A percentile compares a stretch with the other conserved stretches of the same genome.
Evolutionary conservation across 495 filamentous ascomycete species (phyloP).

Genomic region (Schizothecium vesticola): DNA sequence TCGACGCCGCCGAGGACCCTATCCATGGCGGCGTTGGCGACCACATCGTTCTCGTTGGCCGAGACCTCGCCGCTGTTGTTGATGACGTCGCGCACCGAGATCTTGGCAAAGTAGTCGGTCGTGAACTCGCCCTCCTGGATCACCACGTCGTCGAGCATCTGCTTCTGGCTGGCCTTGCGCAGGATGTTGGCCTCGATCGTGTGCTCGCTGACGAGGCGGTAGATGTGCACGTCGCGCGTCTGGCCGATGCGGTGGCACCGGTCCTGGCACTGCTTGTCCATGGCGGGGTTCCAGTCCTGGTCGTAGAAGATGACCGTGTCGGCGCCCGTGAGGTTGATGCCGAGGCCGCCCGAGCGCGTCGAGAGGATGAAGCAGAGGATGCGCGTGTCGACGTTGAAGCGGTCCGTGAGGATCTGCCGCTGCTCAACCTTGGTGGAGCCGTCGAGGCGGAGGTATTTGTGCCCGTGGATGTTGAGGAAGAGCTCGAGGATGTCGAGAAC

Average conservation of each 20-base stretch:
- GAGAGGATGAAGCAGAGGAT: constrained; percentile 95
- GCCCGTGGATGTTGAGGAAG: constrained; percentile 95
- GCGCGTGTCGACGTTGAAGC: constrained; percentile 91
- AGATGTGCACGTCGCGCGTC: constrained; percentile 97
- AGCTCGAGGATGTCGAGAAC: constrained; percentile 96
- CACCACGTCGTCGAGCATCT: constrained; percentile 94
- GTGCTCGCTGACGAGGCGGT: constrained; percentile 92
- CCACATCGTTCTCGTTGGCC: constrained; percentile 55
- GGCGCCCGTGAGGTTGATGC: constrained; percentile 94
- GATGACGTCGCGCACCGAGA: constrained; percentile 65
- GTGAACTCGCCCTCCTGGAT: constrained; percentile 99
- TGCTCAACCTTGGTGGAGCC: constrained; percentile 92
- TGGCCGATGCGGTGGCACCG: constrained; percentile 97
- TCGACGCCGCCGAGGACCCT: constrained; percentile 64
- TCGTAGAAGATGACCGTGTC: constrained; percentile 99
- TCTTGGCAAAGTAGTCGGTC: constrained; percentile 91
- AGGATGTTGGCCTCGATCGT: constrained; percentile 99
- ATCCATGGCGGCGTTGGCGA: constrained; percentile 78
- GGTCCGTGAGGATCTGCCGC: constrained; percentile 89
- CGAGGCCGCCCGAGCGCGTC: constrained; percentile 87
- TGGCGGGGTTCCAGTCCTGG: constrained; percentile 98
- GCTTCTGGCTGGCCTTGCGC: constrained; percentile 92
- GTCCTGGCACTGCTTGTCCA: constrained; percentile 99
- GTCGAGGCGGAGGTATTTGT: constrained; percentile 87
- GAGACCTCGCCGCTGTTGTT: constrained; percentile 52